Evolutionary conservation across 208 protist species (phyloP), one percentile per base, ranked within the genome.

Genomic region (Tritrichomonas musculus): DNA sequence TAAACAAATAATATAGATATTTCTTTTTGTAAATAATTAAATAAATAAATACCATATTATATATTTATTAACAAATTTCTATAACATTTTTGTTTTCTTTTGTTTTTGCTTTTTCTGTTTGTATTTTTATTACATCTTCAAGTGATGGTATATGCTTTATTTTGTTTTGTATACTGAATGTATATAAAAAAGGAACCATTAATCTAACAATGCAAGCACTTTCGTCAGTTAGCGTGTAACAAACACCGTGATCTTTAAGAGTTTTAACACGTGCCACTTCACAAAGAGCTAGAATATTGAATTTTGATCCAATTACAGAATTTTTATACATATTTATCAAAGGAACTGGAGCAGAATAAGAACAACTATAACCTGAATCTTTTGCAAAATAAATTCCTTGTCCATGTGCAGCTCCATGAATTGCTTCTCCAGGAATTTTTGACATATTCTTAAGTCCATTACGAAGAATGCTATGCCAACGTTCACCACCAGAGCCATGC

Each of bases 361-460:
- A 5, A 3, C 41, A 13, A 33, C 33, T 50, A 2, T 11, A 66
- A 13, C 27, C 4, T 30, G 36, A 53, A 30, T 73, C 27, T 92
- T 30, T 47, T 25, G 55, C 88, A 44, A 92, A 66, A 72, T 92
- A 92, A 33, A 92, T 92, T 47, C 88, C 88, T 5, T 5, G 9
- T 5, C 88, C 88, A 66, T 50, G 39, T 9, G 88, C 88, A 14
- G 33, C 33, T 5, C 50, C 88, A 49, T 92, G 50, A 39, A 20
- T 8, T 55, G 72, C 72, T 47, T 50, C 41, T 4, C 11, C 3
- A n/a, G n/a, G n/a, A 1, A 55, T 72, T n/a, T 49, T 49, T 3
- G n/a, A 49, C 88, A 72, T 49, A 33, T 92, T 92, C 33, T 92
- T 92, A 0, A 92, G 33, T 2, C 88, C 88, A 55, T 64, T 92